A percentile compares a stretch with the other conserved stretches of the same genome.
Evolutionary conservation across 768 basidiomycete genomes (phyloP).

Genomic region (Lentinula lateritia): DNA sequence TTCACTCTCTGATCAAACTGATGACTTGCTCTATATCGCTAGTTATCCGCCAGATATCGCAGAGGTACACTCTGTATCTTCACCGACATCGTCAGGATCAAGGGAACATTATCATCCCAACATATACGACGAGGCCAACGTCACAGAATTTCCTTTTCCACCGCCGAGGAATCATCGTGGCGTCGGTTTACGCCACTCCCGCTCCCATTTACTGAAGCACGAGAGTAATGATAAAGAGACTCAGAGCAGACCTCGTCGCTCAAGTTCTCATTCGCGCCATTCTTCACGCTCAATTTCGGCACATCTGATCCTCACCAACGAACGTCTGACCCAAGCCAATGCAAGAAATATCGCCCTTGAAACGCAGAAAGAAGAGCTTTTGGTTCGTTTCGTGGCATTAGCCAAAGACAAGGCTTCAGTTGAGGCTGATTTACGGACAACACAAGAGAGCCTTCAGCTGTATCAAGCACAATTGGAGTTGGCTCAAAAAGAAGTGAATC

Average conservation of each 20-base stretch:
- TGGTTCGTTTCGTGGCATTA: not conserved
- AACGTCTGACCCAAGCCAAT: not conserved
- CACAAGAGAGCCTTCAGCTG: not conserved
- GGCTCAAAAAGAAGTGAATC: not conserved
- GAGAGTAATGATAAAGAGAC: not conserved
- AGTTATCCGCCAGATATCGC: not conserved
- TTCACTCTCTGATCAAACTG: not conserved
- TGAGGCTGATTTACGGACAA: not conserved
- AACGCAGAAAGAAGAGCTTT: not conserved
- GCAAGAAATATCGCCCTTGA: not conserved
- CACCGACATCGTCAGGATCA: not conserved
- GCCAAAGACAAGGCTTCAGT: not conserved
- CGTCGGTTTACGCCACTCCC: not conserved
- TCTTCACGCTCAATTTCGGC: not conserved
- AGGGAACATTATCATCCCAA: not conserved
- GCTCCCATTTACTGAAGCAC: not conserved
- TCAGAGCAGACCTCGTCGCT: not conserved
- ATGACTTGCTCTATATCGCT: not conserved
- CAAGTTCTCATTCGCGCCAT: constrained; percentile 1
- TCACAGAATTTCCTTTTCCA: not conserved
- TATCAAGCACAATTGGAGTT: constrained; percentile 2
- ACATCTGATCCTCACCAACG: constrained; percentile 1
- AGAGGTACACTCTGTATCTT: not conserved
- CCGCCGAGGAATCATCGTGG: not conserved
- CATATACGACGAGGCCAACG: not conserved